A percentile compares a stretch with the other conserved stretches of the same genome.
Conservation (phyloP, 352 stramenopile genomes). For the Phytophthora citrophthora region DNA sequence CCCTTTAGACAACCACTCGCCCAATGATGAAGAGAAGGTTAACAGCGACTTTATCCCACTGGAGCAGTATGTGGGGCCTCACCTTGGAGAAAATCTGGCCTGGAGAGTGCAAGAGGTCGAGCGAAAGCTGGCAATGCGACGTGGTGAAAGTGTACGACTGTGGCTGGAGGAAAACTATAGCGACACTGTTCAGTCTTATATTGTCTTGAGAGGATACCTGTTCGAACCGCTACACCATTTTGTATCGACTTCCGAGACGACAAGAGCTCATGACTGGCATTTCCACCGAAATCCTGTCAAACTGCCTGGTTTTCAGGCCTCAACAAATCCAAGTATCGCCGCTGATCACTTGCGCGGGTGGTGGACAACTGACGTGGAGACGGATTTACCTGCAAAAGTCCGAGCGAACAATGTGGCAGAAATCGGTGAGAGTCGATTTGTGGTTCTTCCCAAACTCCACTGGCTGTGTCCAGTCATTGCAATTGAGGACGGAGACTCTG, state of each 20-base stretch:
- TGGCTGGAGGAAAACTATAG: slow-evolving; percentile 67
- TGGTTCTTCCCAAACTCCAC: slow-evolving; percentile 74
- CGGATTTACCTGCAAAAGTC: slow-evolving; percentile 47
- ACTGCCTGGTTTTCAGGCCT: slow-evolving; percentile 1
- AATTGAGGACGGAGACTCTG: slow-evolving; percentile 24
- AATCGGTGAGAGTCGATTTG: slow-evolving; percentile 55
- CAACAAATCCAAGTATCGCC: slow-evolving; percentile 43
- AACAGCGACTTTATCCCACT: slow-evolving; percentile 35
- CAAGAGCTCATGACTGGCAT: slow-evolving; percentile 50
- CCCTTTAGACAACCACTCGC: slow-evolving; percentile 23
- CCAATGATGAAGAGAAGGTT: not conserved
- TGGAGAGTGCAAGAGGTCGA: slow-evolving; percentile 74
- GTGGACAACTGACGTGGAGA: slow-evolving; percentile 65
- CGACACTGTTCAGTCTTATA: slow-evolving; percentile 55
- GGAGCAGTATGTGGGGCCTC: slow-evolving; percentile 75
- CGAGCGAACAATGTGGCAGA: slow-evolving; percentile 31
- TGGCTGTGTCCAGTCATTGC: slow-evolving; percentile 65
- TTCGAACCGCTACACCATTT: slow-evolving; percentile 70
- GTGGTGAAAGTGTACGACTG: slow-evolving; percentile 52
- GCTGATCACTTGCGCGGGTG: slow-evolving; percentile 61
- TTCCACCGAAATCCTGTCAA: slow-evolving; percentile 43
- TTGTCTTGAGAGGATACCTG: slow-evolving; percentile 67
- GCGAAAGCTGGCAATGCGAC: slow-evolving; percentile 69
- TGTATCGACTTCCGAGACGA: slow-evolving; percentile 49
- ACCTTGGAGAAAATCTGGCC: slow-evolving; percentile 76